phyloP scores from a whole-genome alignment of 2,329 filamentous ascomycete genomes.

The Penicillium digitatum region DNA sequence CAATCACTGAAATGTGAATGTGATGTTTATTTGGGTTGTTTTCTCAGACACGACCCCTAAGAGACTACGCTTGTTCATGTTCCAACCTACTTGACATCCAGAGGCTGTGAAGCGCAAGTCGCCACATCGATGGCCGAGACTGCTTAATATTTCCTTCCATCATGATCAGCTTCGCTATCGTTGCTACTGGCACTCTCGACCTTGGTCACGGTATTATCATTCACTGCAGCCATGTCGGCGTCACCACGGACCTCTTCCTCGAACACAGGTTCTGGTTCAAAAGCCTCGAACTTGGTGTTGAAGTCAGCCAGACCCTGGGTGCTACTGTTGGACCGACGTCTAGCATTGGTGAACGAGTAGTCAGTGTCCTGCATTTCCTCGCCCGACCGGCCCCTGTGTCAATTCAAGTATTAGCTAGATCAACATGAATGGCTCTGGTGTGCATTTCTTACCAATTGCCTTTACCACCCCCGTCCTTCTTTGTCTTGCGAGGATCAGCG shows the following conservation, averaged over 20 bases:
- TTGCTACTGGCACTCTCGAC: conserved; percentile 47
- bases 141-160: conserved; percentile 8
- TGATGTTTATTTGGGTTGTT: neutral
- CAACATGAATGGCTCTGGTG: neutral
- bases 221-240: conserved; percentile 42
- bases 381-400: conserved; percentile 70
- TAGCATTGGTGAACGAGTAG: conserved; percentile 79
- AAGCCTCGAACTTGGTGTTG: conserved; percentile 94
- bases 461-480: conserved; percentile 92
- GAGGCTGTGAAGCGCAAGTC: neutral
- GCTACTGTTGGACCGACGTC: conserved; percentile 90
- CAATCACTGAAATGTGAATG: neutral
- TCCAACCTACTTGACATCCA: neutral
- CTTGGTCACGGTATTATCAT: conserved; percentile 21
- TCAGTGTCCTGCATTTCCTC: conserved; percentile 79
- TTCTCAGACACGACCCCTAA: neutral
- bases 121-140: neutral
- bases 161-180: conserved; percentile 22
- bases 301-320: conserved; percentile 70
- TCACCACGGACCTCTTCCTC: conserved; percentile 79
- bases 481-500: conserved; percentile 83
- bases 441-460: conserved; percentile 75
- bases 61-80: neutral
- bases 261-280: conserved; percentile 86
- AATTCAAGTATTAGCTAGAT: conserved; percentile 3